These are phyloP conservation scores for Globisporangium cederbergense DNA, from an alignment of 352 stramenopile species.

Conservation along the genomic window DNA sequence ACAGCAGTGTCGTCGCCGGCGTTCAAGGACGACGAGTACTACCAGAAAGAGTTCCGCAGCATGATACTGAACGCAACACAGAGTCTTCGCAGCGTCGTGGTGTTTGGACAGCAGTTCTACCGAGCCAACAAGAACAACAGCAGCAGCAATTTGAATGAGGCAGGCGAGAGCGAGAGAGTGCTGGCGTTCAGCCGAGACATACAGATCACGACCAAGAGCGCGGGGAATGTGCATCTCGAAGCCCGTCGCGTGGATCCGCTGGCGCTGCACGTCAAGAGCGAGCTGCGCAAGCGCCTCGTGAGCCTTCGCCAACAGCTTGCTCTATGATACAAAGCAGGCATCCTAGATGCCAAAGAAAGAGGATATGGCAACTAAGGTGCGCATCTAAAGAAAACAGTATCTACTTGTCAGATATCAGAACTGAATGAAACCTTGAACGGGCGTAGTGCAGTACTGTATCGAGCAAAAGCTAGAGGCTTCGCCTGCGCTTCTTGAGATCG, in stretches of 20 bases:
- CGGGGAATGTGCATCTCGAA: constrained; percentile 54
- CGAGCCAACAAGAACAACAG: constrained; percentile 11
- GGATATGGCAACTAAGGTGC: no score
- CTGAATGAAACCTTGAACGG: no score
- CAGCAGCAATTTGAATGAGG: background rate
- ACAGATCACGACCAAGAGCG: constrained; percentile 48
- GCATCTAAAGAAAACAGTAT: no score
- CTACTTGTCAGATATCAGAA: no score
- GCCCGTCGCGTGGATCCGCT: constrained; percentile 46
- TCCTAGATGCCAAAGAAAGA: no score
- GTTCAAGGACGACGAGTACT: background rate
- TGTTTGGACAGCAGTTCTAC: constrained; percentile 70
- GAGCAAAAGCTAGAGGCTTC: no score
- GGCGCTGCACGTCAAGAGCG: constrained; percentile 35
- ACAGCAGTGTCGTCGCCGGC: constrained; percentile 20
- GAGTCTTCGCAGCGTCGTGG: constrained; percentile 4
- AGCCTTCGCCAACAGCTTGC: background rate
- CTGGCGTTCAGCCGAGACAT: constrained; percentile 69
- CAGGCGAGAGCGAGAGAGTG: constrained; percentile 26
- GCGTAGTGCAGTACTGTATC: no score
- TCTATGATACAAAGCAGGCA: background rate
- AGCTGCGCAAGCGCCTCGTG: constrained; percentile 36
- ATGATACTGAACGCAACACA: background rate
- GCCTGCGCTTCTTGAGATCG: no score
- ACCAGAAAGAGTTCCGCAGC: background rate